Conservation (phyloP, 208 protist species). For the Crithidia acanthocephali region DNA sequence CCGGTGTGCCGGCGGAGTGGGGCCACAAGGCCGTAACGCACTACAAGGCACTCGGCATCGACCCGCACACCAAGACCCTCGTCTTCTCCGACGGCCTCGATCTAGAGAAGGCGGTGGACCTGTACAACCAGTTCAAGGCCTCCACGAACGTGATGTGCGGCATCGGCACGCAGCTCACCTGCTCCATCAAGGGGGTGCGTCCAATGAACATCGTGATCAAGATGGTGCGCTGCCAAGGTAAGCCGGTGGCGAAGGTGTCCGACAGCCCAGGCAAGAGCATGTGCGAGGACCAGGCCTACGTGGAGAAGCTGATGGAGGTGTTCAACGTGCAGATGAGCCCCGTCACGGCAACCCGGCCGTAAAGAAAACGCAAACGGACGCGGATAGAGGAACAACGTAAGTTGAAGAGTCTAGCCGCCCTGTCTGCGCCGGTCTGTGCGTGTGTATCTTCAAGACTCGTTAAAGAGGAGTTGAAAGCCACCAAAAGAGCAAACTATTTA, state of each 20-base stretch:
- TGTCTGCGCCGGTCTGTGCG: no score
- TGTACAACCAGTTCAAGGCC: constrained; percentile 68
- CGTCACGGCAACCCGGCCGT: not conserved
- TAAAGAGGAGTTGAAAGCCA: constrained; percentile 2
- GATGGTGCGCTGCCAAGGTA: constrained; percentile 89
- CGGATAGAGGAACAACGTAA: not conserved
- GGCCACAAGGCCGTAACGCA: constrained; percentile 78
- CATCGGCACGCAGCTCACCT: constrained; percentile 88
- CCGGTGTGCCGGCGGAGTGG: constrained; percentile 77
- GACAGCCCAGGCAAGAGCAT: constrained; percentile 87
- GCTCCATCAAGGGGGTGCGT: constrained; percentile 72
- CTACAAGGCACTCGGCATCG: constrained; percentile 78
- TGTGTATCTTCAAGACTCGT: no score
- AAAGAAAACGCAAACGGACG: not conserved
- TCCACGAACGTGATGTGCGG: constrained; percentile 80
- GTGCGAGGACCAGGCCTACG: constrained; percentile 61
- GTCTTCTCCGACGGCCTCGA: constrained; percentile 91
- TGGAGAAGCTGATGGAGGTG: constrained; percentile 56
- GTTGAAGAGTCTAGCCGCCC: not conserved
- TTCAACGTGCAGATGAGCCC: constrained; percentile 61
- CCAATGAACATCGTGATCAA: constrained; percentile 92
- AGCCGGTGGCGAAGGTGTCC: constrained; percentile 88
- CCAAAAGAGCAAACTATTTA: constrained; percentile 1
- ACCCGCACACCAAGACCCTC: constrained; percentile 73
- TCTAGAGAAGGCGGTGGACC: constrained; percentile 56